A percentile compares a stretch with the other conserved stretches of the same genome.
These are phyloP conservation scores for Trypanosoma lewisi DNA, from an alignment of 208 protist genomes.

Conservation along the genomic window DNA sequence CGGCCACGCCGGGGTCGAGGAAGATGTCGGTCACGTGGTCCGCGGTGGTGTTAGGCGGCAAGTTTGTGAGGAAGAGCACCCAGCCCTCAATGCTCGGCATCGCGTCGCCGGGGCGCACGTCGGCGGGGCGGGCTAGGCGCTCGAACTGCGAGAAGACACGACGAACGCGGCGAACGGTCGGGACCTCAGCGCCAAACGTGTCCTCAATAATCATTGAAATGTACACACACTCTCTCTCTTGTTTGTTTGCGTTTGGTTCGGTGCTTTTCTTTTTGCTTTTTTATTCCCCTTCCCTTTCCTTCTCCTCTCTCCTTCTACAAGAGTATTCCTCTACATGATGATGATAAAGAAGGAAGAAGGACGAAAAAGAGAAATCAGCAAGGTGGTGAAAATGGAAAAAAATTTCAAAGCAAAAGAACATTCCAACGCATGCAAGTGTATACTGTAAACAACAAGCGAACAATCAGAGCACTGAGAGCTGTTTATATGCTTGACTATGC, in stretches of 20 bases:
- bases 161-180: slow-evolving; percentile 61
- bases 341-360: background rate
- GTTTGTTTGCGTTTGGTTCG: background rate
- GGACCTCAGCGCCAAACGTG: slow-evolving; percentile 21
- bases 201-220: slow-evolving; percentile 14
- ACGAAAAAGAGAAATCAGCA: background rate
- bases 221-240: slow-evolving; percentile 1
- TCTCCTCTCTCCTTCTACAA: slow-evolving; percentile 19
- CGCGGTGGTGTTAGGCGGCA: slow-evolving; percentile 57
- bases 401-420: background rate
- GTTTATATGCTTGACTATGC: no score
- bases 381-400: background rate
- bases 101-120: slow-evolving; percentile 51
- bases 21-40: slow-evolving; percentile 71
- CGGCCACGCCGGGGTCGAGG: slow-evolving; percentile 10
- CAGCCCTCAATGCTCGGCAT: slow-evolving; percentile 86
- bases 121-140: slow-evolving; percentile 58
- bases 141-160: slow-evolving; percentile 72
- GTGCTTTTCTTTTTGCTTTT: background rate
- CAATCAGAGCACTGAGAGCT: no score
- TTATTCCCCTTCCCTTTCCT: slow-evolving; percentile 10
- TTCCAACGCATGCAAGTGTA: background rate
- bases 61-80: slow-evolving; percentile 69
- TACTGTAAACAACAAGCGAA: background rate
- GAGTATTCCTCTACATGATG: background rate